These are phyloP conservation scores for Fraxinus baroniana DNA, from an alignment of 305 asterid species.

Conservation along the genomic window DNA sequence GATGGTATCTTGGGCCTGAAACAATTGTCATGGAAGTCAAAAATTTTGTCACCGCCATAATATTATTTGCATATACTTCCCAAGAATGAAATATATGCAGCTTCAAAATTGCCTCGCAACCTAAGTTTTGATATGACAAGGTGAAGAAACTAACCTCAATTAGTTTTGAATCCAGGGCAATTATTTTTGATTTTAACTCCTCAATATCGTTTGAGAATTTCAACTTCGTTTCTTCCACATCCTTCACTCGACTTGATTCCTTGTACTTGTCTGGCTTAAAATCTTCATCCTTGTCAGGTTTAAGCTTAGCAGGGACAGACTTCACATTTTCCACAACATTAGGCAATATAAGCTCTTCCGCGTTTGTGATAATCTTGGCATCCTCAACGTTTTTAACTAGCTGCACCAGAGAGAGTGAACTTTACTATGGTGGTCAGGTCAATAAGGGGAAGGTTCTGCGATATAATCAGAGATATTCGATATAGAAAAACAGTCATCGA, in stretches of 20 bases:
- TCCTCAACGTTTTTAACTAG: constrained; percentile 35
- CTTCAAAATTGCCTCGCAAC: neutral
- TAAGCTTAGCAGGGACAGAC: constrained; percentile 25
- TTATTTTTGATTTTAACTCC: constrained; percentile 53
- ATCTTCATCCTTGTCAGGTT: constrained; percentile 19
- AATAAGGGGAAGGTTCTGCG: neutral
- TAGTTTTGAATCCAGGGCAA: constrained; percentile 54
- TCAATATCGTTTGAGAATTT: constrained; percentile 46
- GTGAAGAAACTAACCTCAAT: constrained; percentile 52
- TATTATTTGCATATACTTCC: neutral
- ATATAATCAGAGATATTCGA: constrained; percentile 1
- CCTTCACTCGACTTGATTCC: constrained; percentile 35
- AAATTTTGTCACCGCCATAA: neutral
- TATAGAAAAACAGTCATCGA: neutral
- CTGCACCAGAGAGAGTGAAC: constrained; percentile 34
- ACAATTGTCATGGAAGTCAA: constrained; percentile 12
- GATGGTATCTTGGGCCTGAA: constrained; percentile 59
- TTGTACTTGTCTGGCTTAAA: constrained; percentile 26
- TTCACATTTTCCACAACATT: constrained; percentile 34
- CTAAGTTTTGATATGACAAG: constrained; percentile 17
- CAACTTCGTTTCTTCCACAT: constrained; percentile 42
- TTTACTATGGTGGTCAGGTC: neutral
- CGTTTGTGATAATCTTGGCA: constrained; percentile 30
- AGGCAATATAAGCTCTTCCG: constrained; percentile 39
- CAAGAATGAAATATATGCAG: constrained; percentile 4